These are phyloP conservation scores for Cystobasidiopsis lactophilus DNA, from an alignment of 768 basidiomycete genomes.

Conservation along the genomic window DNA sequence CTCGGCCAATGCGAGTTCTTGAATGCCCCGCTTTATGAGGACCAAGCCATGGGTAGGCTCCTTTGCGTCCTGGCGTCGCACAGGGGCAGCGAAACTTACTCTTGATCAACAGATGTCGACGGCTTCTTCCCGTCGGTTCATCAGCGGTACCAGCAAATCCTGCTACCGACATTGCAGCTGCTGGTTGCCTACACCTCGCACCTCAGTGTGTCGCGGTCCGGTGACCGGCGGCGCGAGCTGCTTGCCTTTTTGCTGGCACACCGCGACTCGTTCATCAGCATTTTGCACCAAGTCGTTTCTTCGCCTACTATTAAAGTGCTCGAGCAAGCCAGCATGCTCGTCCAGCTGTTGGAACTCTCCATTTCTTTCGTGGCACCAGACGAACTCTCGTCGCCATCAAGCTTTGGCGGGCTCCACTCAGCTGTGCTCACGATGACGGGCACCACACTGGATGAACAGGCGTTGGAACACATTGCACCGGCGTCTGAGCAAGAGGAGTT, in stretches of 20 bases:
- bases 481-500: conserved; percentile 49
- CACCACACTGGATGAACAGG: conserved; percentile 39
- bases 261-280: conserved; percentile 56
- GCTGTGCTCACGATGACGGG: conserved; percentile 56
- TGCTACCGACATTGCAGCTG: conserved; percentile 69
- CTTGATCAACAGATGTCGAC: conserved; percentile 46
- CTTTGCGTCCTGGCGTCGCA: background rate
- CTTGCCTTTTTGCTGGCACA: conserved; percentile 63
- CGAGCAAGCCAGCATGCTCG: conserved; percentile 57
- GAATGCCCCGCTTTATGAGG: conserved; percentile 59
- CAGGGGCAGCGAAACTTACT: conserved; percentile 9
- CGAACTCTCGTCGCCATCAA: conserved; percentile 37
- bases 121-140: conserved; percentile 72
- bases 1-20: conserved; percentile 70
- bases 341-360: conserved; percentile 46
- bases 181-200: conserved; percentile 37
- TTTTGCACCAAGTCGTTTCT: conserved; percentile 52
- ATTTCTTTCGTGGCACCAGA: conserved; percentile 49
- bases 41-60: conserved; percentile 51
- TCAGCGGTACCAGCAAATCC: conserved; percentile 71
- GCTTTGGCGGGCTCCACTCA: conserved; percentile 66
- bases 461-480: conserved; percentile 36
- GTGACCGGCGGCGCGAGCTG: conserved; percentile 42
- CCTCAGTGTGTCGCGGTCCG: conserved; percentile 24
- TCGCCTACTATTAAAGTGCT: conserved; percentile 42